Base-by-base conservation (phyloP, 2,329 filamentous ascomycete genomes). In the Chrysosporium queenslandicum region DNA sequence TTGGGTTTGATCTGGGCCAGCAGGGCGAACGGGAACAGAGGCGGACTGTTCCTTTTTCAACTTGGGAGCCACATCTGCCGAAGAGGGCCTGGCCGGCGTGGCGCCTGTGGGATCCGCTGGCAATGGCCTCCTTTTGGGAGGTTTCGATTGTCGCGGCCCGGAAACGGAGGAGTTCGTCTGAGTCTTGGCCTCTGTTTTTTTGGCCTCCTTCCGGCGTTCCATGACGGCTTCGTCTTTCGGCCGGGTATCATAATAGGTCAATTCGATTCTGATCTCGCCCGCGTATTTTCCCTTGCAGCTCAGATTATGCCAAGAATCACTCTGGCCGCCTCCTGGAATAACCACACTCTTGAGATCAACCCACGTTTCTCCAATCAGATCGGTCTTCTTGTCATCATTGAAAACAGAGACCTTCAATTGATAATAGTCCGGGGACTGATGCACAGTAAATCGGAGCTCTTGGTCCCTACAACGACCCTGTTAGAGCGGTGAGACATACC, bases 351-450 rank as follows among this genome's bases (percentile, higher is more conserved):
- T 82, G 55, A 98, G 76, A 63, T 87, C 85, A 54, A 97, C 80
- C 84, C 87, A 96, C 5, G 87, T 83, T 70, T 98, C 92, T 58
- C 92, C 92, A 61, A 98, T 96, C 58, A 98, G 71, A 60, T 98
- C 92, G 0, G 91, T 97, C 73, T 86, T 94, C 74, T 96, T 97
- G 71, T 98, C 92, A 63, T 98, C 92, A 66, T 95, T 96, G 73
- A 98, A 98, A 4, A 97, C 81, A 2, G 91, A 96, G 14, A 97
- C 78, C 67, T 98, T 98, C 53, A 98, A 78, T 66, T 90, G 87
- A 70, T 88, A 89, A 74, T 98, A 98, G 70, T 98, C 92, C 16
- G 89, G 84, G 14, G 89, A 96, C 64, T 97, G 90, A 76, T 96
- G 91, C 14, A 98, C 92, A 41, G 81, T 87, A 66, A 97, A 98